These are phyloP conservation scores for Cystobasidium onofrii DNA, from an alignment of 768 basidiomycete genomes.

Conservation along the genomic window DNA sequence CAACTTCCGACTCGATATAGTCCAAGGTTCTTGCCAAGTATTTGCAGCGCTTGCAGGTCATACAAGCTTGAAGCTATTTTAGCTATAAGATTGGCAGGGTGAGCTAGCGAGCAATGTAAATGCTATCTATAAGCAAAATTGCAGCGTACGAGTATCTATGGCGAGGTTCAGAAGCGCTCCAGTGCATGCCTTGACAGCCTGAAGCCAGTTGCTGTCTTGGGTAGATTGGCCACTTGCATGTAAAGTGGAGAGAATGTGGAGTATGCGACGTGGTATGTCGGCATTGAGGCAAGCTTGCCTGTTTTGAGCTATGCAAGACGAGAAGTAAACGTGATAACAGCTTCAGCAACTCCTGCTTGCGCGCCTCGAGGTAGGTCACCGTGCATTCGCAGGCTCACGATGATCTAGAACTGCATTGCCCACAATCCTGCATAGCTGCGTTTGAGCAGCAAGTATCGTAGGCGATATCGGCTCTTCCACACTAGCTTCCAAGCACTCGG, in stretches of 20 bases:
- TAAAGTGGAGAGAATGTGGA: background rate
- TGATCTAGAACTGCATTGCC: constrained; percentile 26
- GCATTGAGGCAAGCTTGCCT: background rate
- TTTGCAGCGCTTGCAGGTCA: background rate
- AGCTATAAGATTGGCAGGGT: background rate
- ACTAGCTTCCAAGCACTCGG: background rate
- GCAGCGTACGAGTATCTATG: constrained; percentile 21
- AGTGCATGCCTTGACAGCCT: constrained; percentile 18
- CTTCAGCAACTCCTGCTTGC: background rate
- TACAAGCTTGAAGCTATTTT: background rate
- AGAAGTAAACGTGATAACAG: too few relatives aligned
- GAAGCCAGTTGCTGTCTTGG: background rate
- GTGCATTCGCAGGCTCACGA: constrained; percentile 8
- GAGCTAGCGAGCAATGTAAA: background rate
- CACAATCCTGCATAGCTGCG: constrained; percentile 20
- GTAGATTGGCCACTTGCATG: background rate
- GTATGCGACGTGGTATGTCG: background rate
- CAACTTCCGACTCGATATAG: background rate
- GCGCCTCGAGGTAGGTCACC: background rate
- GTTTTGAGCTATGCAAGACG: constrained; percentile 8
- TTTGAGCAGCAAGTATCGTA: background rate
- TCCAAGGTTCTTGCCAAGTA: background rate
- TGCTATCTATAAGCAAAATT: background rate
- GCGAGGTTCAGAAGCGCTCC: constrained; percentile 24
- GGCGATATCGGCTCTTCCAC: background rate